phyloP scores from a whole-genome alignment of 2,329 filamentous ascomycete species.

The Aspergillus sp. region DNA sequence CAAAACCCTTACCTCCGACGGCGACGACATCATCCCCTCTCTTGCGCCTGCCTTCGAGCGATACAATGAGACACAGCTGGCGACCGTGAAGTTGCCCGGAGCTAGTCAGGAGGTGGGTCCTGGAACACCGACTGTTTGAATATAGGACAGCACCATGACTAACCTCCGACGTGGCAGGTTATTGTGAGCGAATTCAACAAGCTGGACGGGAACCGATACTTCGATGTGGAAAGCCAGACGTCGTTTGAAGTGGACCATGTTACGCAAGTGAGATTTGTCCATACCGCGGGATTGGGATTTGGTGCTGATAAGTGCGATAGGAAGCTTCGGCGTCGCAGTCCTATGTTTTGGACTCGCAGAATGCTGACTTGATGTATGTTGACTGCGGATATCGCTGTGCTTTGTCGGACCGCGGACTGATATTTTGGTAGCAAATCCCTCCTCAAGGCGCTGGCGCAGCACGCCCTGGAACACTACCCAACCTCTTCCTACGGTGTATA shows the following conservation, averaged over 20 bases:
- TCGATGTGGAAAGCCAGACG: conserved; percentile 81
- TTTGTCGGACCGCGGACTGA: not conserved
- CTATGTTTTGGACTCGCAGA: conserved; percentile 71
- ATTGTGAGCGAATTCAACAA: conserved; percentile 85
- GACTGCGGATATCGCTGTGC: not conserved
- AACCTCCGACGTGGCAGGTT: conserved; percentile 48
- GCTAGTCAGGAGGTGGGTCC: conserved; percentile 71
- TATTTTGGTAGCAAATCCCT: conserved; percentile 68
- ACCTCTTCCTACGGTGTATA: conserved; percentile 79
- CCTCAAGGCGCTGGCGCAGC: conserved; percentile 70
- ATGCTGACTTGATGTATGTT: conserved; percentile 76
- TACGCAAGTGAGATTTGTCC: conserved; percentile 58
- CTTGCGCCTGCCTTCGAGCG: conserved; percentile 83
- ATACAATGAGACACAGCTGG: conserved; percentile 95
- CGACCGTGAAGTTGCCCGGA: conserved; percentile 84
- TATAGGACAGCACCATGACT: conserved; percentile 1
- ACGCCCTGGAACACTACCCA: conserved; percentile 86
- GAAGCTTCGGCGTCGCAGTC: conserved; percentile 83
- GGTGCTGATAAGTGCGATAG: conserved; percentile 42
- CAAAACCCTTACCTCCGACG: conserved; percentile 75
- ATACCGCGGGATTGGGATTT: not conserved
- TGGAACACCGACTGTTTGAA: not conserved
- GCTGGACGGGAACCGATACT: conserved; percentile 79
- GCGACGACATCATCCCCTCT: conserved; percentile 65
- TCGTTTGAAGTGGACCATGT: conserved; percentile 87